Evolutionary conservation across 1,284 basidiomycete species (phyloP), one percentile per base, ranked within the genome.

Genomic region (Marasmius oreades): DNA sequence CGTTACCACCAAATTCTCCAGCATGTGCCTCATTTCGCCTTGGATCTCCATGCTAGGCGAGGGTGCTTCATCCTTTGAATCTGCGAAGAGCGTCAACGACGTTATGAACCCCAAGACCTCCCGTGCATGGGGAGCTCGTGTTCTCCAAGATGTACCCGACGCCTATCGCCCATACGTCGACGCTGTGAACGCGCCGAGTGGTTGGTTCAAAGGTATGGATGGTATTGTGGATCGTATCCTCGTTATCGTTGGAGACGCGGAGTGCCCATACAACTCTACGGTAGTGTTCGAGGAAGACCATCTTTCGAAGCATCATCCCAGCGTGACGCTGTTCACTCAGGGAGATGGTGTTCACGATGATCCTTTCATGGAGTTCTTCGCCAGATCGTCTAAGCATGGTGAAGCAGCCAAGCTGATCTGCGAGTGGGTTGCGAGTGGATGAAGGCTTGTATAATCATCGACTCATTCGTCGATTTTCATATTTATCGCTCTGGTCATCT

Each of bases 11-110:
- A 70, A 63, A 5, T 50, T 73, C 33, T 55, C 61, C 0, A 68
- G 73, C 0, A 61, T 63, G 4, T 61, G 64, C 46, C 54, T 69
- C 11, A 69, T 74, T 37, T 74, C 72, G 0, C 73, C 72, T 1
- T 74, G 73, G 73, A 56, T 66, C 1, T 51, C 61, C 11, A n/a
- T n/a, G n/a, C 58, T 69, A 34, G 62, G 62, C 23, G 58, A 53
- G 7, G 52, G 53, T 14, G 56, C 56, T 2, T 56, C 58, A 4
- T 61, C 62, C 6, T n/a, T n/a, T n/a, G 61, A 63, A 26, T 37
- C 55, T 18, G 48, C 53, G 1, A 62, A 66, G 46, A 61, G 58
- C 42, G 48, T 58, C 5, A 56, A 52, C 4, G 66, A 67, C 52
- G 28, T 64, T 6, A 26, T 63, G 3, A 58, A 54, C 2, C 39